Conservation (phyloP, 116 monocot species). For the Phalaenopsis hybrid region DNA sequence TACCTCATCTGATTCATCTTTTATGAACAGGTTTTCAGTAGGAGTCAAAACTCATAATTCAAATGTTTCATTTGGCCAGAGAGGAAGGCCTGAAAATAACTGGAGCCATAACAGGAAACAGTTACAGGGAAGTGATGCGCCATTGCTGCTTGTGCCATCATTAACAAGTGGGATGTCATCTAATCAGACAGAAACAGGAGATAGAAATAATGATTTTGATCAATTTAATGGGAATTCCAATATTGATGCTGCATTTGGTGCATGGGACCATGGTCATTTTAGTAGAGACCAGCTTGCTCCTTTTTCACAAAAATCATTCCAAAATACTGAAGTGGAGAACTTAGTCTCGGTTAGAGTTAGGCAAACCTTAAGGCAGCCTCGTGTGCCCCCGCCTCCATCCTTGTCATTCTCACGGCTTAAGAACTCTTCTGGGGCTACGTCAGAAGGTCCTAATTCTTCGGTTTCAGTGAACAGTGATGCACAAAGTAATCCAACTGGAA, state of each 20-base stretch:
- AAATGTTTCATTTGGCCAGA: constrained; percentile 42
- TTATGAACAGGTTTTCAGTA: constrained; percentile 30
- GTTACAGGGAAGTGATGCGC: constrained; percentile 20
- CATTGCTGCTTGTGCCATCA: constrained; percentile 18
- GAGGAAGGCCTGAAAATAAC: constrained; percentile 34
- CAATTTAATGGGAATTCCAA: constrained; percentile 33
- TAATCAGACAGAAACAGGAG: constrained; percentile 37
- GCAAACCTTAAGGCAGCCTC: constrained; percentile 71
- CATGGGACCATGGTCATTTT: constrained; percentile 38
- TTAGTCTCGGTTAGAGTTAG: constrained; percentile 57
- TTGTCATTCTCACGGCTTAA: constrained; percentile 47
- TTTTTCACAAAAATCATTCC: constrained; percentile 35
- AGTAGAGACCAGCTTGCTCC: constrained; percentile 27
- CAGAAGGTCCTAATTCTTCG: constrained; percentile 28
- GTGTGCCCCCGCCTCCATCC: constrained; percentile 80
- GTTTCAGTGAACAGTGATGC: constrained; percentile 21
- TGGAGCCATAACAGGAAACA: constrained; percentile 48
- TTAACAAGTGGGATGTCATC: constrained; percentile 36
- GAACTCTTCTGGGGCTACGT: constrained; percentile 27
- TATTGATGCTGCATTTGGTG: constrained; percentile 39
- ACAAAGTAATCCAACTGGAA: constrained; percentile 11
- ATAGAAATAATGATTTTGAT: constrained; percentile 27
- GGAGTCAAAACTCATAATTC: constrained; percentile 30
- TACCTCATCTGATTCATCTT: constrained; percentile 39
- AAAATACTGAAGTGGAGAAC: constrained; percentile 41